These are phyloP conservation scores for Populus trichocarpa DNA, from an alignment of 441 rosid genomes.

Conservation along the genomic window DNA sequence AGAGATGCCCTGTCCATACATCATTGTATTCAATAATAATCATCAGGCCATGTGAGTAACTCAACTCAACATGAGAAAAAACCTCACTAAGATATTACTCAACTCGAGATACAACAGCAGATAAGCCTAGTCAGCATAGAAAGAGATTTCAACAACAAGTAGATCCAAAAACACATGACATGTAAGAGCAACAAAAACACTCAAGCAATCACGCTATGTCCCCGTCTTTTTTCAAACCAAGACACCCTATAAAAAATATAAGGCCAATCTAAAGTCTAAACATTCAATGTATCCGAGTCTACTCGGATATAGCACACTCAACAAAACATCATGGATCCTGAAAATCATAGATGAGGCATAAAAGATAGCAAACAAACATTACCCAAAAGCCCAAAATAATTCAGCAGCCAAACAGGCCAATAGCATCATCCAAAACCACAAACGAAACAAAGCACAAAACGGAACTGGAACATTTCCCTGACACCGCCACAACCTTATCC, in stretches of 20 bases:
- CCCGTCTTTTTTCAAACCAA: background rate
- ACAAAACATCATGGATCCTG: background rate
- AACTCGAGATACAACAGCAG: background rate
- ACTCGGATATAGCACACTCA: background rate
- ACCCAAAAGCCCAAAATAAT: background rate
- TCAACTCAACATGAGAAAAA: background rate
- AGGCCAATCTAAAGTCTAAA: background rate
- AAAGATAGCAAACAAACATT: background rate
- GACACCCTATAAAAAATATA: background rate
- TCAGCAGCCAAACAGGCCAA: background rate
- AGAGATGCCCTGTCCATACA: background rate
- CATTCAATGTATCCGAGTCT: background rate
- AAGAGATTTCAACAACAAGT: background rate
- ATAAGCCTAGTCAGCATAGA: background rate
- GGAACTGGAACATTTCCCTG: background rate
- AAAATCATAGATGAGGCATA: background rate
- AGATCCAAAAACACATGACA: background rate
- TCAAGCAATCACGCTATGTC: background rate
- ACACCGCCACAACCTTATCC: background rate
- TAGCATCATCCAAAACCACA: background rate
- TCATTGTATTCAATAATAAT: background rate
- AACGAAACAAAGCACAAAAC: background rate
- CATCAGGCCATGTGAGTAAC: background rate
- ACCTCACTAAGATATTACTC: background rate
- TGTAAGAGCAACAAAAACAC: background rate